Evolutionary conservation across 1,284 basidiomycete species (phyloP), one percentile per base, ranked within the genome.

Genomic region (Ganoderma lucidum): DNA sequence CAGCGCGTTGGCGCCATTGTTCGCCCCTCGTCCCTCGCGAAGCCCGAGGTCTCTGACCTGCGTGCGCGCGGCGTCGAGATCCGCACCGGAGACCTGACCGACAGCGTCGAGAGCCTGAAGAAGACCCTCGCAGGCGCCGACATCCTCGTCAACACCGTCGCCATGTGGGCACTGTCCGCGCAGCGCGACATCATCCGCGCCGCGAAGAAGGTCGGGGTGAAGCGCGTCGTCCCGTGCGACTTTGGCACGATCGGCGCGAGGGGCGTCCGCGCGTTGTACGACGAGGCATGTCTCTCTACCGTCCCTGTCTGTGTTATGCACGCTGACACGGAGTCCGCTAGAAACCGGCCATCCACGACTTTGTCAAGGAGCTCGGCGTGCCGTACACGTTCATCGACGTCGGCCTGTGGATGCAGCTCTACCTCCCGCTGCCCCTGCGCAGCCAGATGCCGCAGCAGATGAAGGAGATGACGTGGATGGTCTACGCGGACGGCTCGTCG

Each of bases 401-500:
- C 64, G 76, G 76, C 44, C 75, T 74, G 74, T 77, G 75, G 75
- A 74, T 73, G 73, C 73, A 77, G 66, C 45, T 73, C 42, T n/a
- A 60, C 23, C 65, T 76, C 14, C 73, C 76, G 17, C 39, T 59
- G 15, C 48, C 63, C n/a, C 23, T 64, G 12, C 65, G 45, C n/a
- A 67, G 60, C 28, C 12, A 37, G 6, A 12, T 55, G n/a, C 30
- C 42, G 42, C 42, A 35, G 42, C 14, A n/a, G 32, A 14, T 59
- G 32, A 67, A 66, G 37, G 44, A 65, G 19, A 14, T 56, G 4
- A 44, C 41, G 28, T 61, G 64, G 58, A 41, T 58, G 64, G 9
- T 73, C 17, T 67, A 67, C 68, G 75, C 55, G 23, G 5, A 35
- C 2, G 76, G 73, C 14, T 63, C 67, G 51, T 64, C 70, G 64